Percentiles rank a stretch among this genome's conserved stretches.
Conservation (phyloP, 805 yeast species). For the Candida morakotiae region DNA sequence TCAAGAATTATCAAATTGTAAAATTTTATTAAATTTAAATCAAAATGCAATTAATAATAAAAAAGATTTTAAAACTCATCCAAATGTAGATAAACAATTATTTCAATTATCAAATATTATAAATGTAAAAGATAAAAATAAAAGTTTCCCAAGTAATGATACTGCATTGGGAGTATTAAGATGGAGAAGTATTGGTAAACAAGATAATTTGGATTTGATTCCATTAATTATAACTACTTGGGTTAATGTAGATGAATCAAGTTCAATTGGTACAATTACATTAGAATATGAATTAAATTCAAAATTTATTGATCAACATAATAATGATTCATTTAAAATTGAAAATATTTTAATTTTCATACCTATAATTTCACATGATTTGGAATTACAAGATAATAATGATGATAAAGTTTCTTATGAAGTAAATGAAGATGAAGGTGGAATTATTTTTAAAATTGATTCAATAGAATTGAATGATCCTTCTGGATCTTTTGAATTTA, state of each 20-base stretch:
- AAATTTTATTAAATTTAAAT: constrained; percentile 52
- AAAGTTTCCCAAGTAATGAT: constrained; percentile 88
- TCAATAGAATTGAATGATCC: constrained; percentile 48
- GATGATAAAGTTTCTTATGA: constrained; percentile 42
- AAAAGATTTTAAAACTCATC: constrained; percentile 87
- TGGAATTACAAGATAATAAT: constrained; percentile 45
- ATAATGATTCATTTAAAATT: constrained; percentile 31
- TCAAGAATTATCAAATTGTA: constrained; percentile 62
- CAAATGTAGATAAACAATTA: constrained; percentile 80
- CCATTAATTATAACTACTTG: constrained; percentile 83
- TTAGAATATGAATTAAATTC: constrained; percentile 79
- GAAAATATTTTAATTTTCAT: constrained; percentile 55
- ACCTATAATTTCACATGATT: constrained; percentile 62
- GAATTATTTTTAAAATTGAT: constrained; percentile 62
- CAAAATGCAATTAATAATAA: constrained; percentile 46
- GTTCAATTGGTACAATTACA: constrained; percentile 64
- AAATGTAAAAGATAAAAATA: constrained; percentile 70
- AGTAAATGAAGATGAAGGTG: constrained; percentile 67
- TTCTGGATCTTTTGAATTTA: constrained; percentile 75
- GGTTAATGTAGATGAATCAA: constrained; percentile 64
- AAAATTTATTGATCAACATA: constrained; percentile 25
- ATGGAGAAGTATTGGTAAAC: constrained; percentile 77
- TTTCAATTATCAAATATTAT: constrained; percentile 58
- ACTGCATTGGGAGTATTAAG: constrained; percentile 87
- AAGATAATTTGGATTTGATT: constrained; percentile 48